A percentile compares a stretch with the other conserved stretches of the same genome.
Evolutionary conservation across 164 flowering plant genomes (phyloP).

Genomic region (Aristolochia fimbriata): DNA sequence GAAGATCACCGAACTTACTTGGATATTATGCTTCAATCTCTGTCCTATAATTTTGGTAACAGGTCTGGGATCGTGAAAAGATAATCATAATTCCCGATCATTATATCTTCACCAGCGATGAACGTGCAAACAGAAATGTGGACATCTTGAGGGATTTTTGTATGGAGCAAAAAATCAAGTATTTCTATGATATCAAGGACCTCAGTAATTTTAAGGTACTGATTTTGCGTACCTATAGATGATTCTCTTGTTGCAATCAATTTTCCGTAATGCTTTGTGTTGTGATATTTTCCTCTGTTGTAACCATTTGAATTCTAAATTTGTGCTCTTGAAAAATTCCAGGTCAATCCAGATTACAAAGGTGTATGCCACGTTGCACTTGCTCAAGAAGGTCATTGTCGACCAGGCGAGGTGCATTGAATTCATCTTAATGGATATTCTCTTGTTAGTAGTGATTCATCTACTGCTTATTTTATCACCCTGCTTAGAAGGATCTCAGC

Average conservation of each 20-base stretch:
- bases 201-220: slow-evolving; percentile 77
- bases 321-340: slow-evolving; percentile 2
- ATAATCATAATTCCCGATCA: slow-evolving; percentile 93
- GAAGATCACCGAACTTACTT: not conserved
- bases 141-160: slow-evolving; percentile 89
- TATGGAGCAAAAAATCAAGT: slow-evolving; percentile 82
- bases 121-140: slow-evolving; percentile 95
- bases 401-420: slow-evolving; percentile 87
- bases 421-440: no score
- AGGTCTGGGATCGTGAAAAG: slow-evolving; percentile 99
- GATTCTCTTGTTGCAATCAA: not conserved
- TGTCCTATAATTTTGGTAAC: slow-evolving; percentile 6
- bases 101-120: slow-evolving; percentile 88
- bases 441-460: no score
- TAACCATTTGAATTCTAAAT: not conserved
- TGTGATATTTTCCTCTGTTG: not conserved
- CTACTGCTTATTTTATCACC: not conserved
- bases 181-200: slow-evolving; percentile 94
- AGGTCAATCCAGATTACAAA: slow-evolving; percentile 98
- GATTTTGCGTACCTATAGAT: not conserved
- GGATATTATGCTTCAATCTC: not conserved
- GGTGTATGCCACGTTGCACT: slow-evolving; percentile 98
- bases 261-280: not conserved
- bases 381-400: slow-evolving; percentile 99
- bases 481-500: slow-evolving; percentile 1